phyloP scores from a whole-genome alignment of 371 early-diverging fungal species.

The Funneliformis caledonium region DNA sequence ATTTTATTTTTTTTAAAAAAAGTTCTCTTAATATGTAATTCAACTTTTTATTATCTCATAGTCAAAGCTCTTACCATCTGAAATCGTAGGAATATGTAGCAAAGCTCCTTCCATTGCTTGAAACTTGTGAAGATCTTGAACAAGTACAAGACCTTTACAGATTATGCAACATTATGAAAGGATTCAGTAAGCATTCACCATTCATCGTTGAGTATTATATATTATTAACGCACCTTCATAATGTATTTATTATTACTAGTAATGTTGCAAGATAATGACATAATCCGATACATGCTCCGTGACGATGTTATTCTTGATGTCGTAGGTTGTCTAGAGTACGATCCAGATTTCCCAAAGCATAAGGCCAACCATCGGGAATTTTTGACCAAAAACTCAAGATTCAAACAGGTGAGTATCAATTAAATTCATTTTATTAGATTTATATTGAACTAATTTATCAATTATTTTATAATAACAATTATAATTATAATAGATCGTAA shows the following conservation, averaged over 20 bases:
- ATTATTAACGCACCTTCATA: neutral
- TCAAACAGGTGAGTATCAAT: conserved; percentile 59
- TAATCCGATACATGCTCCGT: conserved; percentile 74
- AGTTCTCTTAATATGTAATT: neutral
- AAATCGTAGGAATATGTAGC: conserved; percentile 68
- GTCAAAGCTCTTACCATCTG: conserved; percentile 24
- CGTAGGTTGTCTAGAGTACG: conserved; percentile 87
- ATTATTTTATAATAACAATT: neutral
- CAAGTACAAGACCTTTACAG: conserved; percentile 69
- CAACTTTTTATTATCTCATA: conserved; percentile 39
- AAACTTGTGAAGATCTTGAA: conserved; percentile 85
- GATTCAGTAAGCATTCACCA: conserved; percentile 62
- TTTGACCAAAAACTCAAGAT: conserved; percentile 60
- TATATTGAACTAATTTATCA: no score
- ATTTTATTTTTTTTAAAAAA: conserved; percentile 42
- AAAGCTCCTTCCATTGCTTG: conserved; percentile 72
- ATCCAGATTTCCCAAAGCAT: conserved; percentile 68
- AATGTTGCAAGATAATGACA: conserved; percentile 63
- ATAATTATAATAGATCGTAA: conserved; percentile 59
- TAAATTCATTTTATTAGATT: no score
- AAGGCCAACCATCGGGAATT: conserved; percentile 76
- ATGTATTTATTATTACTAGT: conserved; percentile 45
- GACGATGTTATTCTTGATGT: conserved; percentile 72
- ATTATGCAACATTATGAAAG: conserved; percentile 72
- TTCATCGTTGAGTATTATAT: neutral